Conservation (phyloP, 202 grass and related monocot genomes). For the Setaria italica region DNA sequence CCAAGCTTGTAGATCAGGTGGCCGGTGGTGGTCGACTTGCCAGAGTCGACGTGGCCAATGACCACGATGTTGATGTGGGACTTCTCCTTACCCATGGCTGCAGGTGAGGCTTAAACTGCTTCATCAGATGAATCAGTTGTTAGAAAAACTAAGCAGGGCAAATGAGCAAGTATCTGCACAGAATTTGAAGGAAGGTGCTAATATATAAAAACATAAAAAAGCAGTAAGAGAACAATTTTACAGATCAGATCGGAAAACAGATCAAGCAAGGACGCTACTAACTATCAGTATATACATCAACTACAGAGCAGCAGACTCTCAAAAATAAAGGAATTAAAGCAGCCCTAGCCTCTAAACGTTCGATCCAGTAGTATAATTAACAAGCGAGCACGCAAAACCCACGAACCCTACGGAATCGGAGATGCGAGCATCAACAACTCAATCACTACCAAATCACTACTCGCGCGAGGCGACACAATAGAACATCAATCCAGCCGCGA, state of each 20-base stretch:
- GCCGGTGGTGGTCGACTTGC: slow-evolving; percentile 48
- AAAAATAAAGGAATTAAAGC: background rate
- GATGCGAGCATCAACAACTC: too few relatives aligned
- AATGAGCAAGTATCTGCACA: too few relatives aligned
- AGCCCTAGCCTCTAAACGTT: too few relatives aligned
- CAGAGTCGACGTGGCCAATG: slow-evolving; percentile 24
- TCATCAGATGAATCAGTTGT: background rate
- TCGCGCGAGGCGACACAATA: background rate
- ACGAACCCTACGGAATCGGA: too few relatives aligned
- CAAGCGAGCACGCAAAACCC: background rate
- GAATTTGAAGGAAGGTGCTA: too few relatives aligned
- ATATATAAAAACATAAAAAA: background rate
- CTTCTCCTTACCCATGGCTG: slow-evolving; percentile 7
- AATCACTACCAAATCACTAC: background rate
- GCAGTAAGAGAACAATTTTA: background rate
- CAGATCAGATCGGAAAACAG: background rate
- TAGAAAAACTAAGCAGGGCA: background rate
- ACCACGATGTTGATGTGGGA: slow-evolving; percentile 47
- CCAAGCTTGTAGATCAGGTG: slow-evolving; percentile 81
- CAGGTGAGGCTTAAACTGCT: background rate
- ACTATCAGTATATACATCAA: background rate
- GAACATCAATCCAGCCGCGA: background rate
- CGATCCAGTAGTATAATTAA: background rate
- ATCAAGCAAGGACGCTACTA: background rate
- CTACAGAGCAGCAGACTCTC: background rate